phyloP scores from a whole-genome alignment of 2,329 filamentous ascomycete species.

The Periconia digitata region DNA sequence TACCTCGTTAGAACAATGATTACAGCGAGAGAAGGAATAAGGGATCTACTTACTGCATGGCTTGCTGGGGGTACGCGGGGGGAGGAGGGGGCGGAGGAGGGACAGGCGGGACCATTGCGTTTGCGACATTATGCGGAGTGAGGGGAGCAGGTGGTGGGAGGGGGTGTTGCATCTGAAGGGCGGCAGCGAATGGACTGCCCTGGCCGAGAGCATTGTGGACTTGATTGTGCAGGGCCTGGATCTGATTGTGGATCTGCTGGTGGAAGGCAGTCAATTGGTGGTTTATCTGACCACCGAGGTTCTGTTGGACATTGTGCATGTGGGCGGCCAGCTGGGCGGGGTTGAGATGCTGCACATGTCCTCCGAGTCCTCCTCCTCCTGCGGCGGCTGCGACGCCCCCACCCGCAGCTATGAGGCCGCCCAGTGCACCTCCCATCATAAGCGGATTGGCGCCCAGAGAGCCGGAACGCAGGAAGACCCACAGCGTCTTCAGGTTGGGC shows the following conservation, averaged over 20 bases:
- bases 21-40: too few species aligned
- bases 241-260: slow-evolving; percentile 27
- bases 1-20: too few species aligned
- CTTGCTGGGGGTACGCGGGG: slow-evolving; percentile 23
- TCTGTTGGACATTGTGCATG: slow-evolving; percentile 26
- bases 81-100: slow-evolving; percentile 21
- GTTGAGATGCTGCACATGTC: neutral
- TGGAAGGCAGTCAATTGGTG: slow-evolving; percentile 25
- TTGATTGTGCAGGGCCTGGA: slow-evolving; percentile 10
- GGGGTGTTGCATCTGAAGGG: neutral
- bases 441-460: slow-evolving; percentile 19
- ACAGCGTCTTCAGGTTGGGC: slow-evolving; percentile 38
- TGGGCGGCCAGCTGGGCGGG: slow-evolving; percentile 22
- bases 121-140: neutral
- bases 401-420: slow-evolving; percentile 9
- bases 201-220: slow-evolving; percentile 6
- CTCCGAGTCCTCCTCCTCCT: slow-evolving; percentile 9
- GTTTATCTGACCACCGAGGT: slow-evolving; percentile 19
- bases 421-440: neutral
- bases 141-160: neutral
- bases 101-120: neutral
- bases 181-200: neutral
- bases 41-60: too few species aligned
- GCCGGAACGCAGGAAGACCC: slow-evolving; percentile 37
- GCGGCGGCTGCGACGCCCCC: slow-evolving; percentile 1